Evolutionary conservation across 257 asterid species (phyloP), one percentile per base, ranked within the genome.

Genomic region (Avicennia marina): DNA sequence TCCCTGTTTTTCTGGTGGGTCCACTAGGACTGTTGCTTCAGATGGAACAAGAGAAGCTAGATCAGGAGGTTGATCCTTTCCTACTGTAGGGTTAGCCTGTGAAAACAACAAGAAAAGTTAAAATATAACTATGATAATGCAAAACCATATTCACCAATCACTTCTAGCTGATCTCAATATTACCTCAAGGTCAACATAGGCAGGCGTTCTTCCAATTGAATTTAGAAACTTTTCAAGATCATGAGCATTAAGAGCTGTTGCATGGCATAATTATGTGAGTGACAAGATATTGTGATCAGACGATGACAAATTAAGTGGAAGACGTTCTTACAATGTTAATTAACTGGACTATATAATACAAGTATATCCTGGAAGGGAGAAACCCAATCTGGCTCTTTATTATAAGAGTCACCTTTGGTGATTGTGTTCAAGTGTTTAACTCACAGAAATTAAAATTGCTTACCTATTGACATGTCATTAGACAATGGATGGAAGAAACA

Each of bases 31-130:
- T 36, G 64, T 57, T 44, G 63, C 76, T 74, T 86, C 95, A 59
- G 94, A 78, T n/a, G 97, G 96, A 67, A 93, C 91, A 56, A 89
- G 71, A 57, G 67, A 57, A 21, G 94, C 96, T 51, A 93, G 78
- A 80, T 93, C 98, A 58, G 98, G 98, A 62, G 95, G 98, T 53
- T 89, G 94, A 71, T 89, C 98, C 80, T 89, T 93, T 44, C 97
- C 98, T 15, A 93, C 94, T 18, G 89, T 51, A 62, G 97, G 94
- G 36, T 78, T 83, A 63, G 83, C 95, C 98, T 91, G 69, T 15
- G 36, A 69, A 60, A 38, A 16, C 25, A 52, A 63, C 57, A 50
- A 56, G 4, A 55, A 4, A 47, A 54, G 8, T 51, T 59, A 41
- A 56, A 57, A 31, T 65, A 21, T 26, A 36, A 57, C 15, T 11